phyloP scores from a whole-genome alignment of 2,329 filamentous ascomycete genomes.

The Aspergillus glaucus region DNA sequence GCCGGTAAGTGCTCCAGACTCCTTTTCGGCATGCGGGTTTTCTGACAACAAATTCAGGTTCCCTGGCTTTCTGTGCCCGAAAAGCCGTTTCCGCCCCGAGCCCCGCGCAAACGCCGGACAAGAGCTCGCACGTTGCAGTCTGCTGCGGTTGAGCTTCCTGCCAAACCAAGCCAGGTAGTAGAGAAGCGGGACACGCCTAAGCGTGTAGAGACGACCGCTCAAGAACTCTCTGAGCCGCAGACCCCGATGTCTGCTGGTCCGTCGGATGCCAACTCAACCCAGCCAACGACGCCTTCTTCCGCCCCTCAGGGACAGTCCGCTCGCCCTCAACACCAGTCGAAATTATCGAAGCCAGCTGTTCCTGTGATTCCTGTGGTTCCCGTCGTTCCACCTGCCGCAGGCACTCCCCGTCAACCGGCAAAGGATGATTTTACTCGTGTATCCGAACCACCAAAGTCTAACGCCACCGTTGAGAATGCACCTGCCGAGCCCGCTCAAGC shows the following conservation, averaged over 20 bases:
- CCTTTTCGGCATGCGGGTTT: background rate
- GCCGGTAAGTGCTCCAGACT: constrained; percentile 31
- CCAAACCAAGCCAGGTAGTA: constrained; percentile 31
- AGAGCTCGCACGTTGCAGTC: constrained; percentile 27
- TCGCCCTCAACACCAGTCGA: constrained; percentile 29
- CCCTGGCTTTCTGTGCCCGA: constrained; percentile 57
- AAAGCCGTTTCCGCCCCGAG: constrained; percentile 48
- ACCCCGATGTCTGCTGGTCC: constrained; percentile 55
- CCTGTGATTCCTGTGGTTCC: constrained; percentile 47
- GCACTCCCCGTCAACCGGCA: constrained; percentile 27
- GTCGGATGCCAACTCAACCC: constrained; percentile 51
- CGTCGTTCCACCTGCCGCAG: constrained; percentile 34
- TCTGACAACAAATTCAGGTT: constrained; percentile 34
- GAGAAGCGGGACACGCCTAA: constrained; percentile 16
- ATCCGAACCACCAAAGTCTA: constrained; percentile 30
- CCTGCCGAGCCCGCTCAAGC: constrained; percentile 6
- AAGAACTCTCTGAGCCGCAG: constrained; percentile 41
- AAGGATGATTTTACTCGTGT: constrained; percentile 29
- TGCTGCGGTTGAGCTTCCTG: constrained; percentile 45
- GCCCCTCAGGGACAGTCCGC: constrained; percentile 29
- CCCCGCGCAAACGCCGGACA: constrained; percentile 42
- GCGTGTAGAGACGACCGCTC: constrained; percentile 10
- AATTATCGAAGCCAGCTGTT: constrained; percentile 29
- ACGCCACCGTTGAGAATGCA: constrained; percentile 6
- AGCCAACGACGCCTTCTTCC: constrained; percentile 52